A percentile compares a stretch with the other conserved stretches of the same genome.
Evolutionary conservation across 306 rosid species (phyloP).

Genomic region (Pachyrhizus erosus): DNA sequence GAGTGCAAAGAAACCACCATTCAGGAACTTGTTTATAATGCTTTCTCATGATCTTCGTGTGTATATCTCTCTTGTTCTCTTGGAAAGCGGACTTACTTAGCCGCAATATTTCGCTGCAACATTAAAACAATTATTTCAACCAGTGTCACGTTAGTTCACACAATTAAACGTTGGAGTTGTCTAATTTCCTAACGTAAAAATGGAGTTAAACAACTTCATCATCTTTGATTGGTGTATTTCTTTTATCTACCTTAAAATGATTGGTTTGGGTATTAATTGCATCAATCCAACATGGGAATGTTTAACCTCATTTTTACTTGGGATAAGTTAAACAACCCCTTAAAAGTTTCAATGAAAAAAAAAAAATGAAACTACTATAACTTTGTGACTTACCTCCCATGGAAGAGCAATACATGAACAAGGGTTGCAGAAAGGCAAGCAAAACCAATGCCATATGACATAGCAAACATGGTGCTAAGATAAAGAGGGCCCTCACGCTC

Average conservation of each 20-base stretch:
- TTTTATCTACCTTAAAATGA: no score
- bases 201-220: no score
- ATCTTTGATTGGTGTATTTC: no score
- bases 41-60: constrained; percentile 81
- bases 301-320: no score
- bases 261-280: no score
- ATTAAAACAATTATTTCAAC: neutral
- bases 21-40: constrained; percentile 72
- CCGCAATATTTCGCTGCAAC: constrained; percentile 70
- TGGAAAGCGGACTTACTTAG: constrained; percentile 76
- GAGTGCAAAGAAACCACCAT: constrained; percentile 82
- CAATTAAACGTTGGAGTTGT: no score
- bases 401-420: constrained; percentile 76
- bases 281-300: no score
- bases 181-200: no score
- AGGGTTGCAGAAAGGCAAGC: constrained; percentile 82
- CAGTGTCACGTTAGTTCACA: neutral
- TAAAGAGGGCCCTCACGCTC: constrained; percentile 69
- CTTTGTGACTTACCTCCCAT: constrained; percentile 63
- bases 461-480: constrained; percentile 70
- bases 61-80: constrained; percentile 72
- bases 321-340: no score
- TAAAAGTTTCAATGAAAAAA: constrained; percentile 3
- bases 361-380: neutral
- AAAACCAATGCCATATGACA: constrained; percentile 69